Evolutionary conservation across 805 yeast genomes (phyloP).

Genomic region (Pichia thaimueangensis): DNA sequence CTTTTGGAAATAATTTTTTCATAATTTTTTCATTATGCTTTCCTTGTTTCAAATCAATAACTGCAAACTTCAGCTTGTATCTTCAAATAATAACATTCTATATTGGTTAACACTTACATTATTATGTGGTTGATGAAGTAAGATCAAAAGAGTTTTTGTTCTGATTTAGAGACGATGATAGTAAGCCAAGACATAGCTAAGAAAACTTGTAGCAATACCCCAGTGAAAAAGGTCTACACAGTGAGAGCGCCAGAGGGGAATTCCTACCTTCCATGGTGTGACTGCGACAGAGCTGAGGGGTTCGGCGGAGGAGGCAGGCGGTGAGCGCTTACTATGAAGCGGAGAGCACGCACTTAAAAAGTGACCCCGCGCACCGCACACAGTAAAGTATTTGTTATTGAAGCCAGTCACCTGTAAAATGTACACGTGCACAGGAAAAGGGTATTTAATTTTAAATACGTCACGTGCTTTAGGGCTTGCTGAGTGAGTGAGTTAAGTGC

Average conservation of each 20-base stretch:
- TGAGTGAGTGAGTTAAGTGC: no score
- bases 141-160: slow-evolving; percentile 2
- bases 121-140: slow-evolving; percentile 16
- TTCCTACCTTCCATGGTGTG: neutral
- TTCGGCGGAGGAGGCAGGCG: neutral
- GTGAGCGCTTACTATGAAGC: neutral
- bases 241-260: slow-evolving; percentile 1
- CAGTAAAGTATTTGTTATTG: neutral
- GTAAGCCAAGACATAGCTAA: no score
- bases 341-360: neutral
- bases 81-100: neutral
- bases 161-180: neutral
- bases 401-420: slow-evolving; percentile 8
- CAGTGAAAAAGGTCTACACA: neutral
- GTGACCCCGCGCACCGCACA: slow-evolving; percentile 7
- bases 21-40: no score
- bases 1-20: no score
- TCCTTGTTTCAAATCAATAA: no score
- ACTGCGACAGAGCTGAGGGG: neutral
- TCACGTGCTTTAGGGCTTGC: no score
- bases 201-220: no score
- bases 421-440: slow-evolving; percentile 7
- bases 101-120: slow-evolving; percentile 18
- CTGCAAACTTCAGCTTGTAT: no score
- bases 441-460: no score